Percentiles rank a stretch among this genome's conserved stretches.
phyloP scores from a whole-genome alignment of 129 eudicot genomes.

The Deinandra increscens region DNA sequence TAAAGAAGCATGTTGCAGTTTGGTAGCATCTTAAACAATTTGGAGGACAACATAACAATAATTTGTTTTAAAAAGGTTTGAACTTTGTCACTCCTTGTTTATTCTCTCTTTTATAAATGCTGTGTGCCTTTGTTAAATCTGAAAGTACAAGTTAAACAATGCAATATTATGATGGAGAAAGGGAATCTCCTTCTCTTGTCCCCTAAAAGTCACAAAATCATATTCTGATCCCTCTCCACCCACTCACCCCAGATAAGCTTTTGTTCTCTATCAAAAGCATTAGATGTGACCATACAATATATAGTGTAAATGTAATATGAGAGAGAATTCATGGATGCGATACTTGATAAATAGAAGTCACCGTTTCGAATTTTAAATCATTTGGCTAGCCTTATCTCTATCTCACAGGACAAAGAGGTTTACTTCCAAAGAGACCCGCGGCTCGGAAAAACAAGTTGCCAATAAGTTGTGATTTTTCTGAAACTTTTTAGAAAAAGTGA shows the following conservation, averaged over 20 bases:
- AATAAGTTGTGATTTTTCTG: too few relatives aligned
- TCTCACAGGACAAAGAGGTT: too few relatives aligned
- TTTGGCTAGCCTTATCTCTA: too few relatives aligned
- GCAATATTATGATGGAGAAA: slow-evolving; percentile 38
- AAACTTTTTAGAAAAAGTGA: too few relatives aligned
- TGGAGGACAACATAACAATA: slow-evolving; percentile 6
- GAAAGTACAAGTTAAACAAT: slow-evolving; percentile 20
- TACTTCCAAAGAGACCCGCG: too few relatives aligned
- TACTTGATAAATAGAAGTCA: slow-evolving; percentile 11
- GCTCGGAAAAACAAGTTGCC: too few relatives aligned
- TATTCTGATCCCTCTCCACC: slow-evolving; percentile 59
- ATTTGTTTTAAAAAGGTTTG: not conserved
- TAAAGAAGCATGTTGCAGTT: slow-evolving; percentile 1
- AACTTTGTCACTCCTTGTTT: slow-evolving; percentile 1
- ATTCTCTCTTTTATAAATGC: slow-evolving; percentile 2
- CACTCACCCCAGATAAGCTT: slow-evolving; percentile 40
- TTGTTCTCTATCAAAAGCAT: slow-evolving; percentile 40
- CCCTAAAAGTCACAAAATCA: slow-evolving; percentile 41
- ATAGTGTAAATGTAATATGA: slow-evolving; percentile 19
- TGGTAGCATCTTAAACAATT: slow-evolving; percentile 1
- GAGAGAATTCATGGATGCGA: slow-evolving; percentile 25
- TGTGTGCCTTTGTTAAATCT: slow-evolving; percentile 11
- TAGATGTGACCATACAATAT: slow-evolving; percentile 49
- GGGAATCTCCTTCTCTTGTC: slow-evolving; percentile 46
- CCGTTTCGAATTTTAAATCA: not conserved